Evolutionary conservation across 2,329 filamentous ascomycete species (phyloP).

Genomic region (Botrytis deweyae): DNA sequence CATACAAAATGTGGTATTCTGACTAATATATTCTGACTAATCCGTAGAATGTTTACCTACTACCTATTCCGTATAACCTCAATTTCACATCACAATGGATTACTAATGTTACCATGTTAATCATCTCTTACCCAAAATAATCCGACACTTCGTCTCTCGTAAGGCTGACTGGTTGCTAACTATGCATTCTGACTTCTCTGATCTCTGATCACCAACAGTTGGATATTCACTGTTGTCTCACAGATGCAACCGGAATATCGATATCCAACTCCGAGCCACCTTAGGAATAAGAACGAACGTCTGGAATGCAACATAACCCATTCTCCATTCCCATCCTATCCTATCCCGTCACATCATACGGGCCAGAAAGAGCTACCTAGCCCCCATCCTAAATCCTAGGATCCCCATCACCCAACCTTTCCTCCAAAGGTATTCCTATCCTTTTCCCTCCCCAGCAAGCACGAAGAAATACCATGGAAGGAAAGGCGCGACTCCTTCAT

Average conservation of each 20-base stretch:
- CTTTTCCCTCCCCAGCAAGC: background rate
- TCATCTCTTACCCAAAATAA: background rate
- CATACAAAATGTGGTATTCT: too few relatives aligned
- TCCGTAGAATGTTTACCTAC: background rate
- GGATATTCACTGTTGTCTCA: too few relatives aligned
- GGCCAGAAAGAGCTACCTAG: background rate
- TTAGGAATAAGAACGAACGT: background rate
- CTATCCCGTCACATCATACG: background rate
- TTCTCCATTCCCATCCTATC: background rate
- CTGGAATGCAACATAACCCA: background rate
- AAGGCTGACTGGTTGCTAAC: background rate
- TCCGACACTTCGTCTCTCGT: background rate
- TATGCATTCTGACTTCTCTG: background rate
- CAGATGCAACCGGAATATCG: background rate
- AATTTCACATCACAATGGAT: background rate
- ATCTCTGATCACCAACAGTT: too few relatives aligned
- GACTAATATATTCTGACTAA: background rate
- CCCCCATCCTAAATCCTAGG: background rate
- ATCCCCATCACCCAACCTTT: background rate
- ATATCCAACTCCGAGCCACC: background rate
- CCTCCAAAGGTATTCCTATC: conserved; percentile 9
- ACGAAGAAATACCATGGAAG: background rate
- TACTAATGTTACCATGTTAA: background rate
- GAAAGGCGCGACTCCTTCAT: background rate
- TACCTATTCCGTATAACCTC: background rate